phyloP scores from a whole-genome alignment of 306 rosid genomes.

The Cucurbita moschata region DNA sequence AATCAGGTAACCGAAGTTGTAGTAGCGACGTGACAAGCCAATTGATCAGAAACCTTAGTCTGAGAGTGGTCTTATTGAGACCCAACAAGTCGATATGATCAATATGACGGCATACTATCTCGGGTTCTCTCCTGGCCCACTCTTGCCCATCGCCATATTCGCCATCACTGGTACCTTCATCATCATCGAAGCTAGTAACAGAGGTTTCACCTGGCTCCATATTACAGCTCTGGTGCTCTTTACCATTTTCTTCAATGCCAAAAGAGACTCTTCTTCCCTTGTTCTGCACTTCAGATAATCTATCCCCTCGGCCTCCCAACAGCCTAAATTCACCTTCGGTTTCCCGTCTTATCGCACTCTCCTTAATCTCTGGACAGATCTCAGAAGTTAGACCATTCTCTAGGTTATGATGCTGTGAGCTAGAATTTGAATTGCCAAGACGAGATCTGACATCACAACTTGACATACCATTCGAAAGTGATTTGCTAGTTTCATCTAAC shows the following conservation, averaged over 20 bases:
- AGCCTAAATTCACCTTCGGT: constrained; percentile 89
- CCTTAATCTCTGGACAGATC: constrained; percentile 43
- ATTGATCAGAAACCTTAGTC: constrained; percentile 77
- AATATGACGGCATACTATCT: constrained; percentile 54
- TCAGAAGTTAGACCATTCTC: constrained; percentile 46
- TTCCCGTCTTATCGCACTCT: constrained; percentile 92
- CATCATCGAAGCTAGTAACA: constrained; percentile 57
- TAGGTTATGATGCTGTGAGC: constrained; percentile 24
- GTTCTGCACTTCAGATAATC: constrained; percentile 31
- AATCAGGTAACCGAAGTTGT: constrained; percentile 49
- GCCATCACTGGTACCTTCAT: constrained; percentile 56
- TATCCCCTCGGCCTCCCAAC: constrained; percentile 71
- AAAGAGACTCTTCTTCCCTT: constrained; percentile 74
- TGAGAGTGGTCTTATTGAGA: constrained; percentile 71
- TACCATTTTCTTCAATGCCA: constrained; percentile 58
- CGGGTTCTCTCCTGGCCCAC: constrained; percentile 57
- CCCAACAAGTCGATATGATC: constrained; percentile 80
- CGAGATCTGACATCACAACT: constrained; percentile 20
- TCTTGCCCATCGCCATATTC: constrained; percentile 60
- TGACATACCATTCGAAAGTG: constrained; percentile 7
- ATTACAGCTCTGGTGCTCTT: constrained; percentile 31
- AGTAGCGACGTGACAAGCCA: constrained; percentile 89
- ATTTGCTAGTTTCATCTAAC: constrained; percentile 41
- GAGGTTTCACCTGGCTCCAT: constrained; percentile 53
- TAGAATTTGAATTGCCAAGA: constrained; percentile 24